Base-by-base conservation (phyloP, 2,329 filamentous ascomycete genomes). In the Stemphylium lycopersici region DNA sequence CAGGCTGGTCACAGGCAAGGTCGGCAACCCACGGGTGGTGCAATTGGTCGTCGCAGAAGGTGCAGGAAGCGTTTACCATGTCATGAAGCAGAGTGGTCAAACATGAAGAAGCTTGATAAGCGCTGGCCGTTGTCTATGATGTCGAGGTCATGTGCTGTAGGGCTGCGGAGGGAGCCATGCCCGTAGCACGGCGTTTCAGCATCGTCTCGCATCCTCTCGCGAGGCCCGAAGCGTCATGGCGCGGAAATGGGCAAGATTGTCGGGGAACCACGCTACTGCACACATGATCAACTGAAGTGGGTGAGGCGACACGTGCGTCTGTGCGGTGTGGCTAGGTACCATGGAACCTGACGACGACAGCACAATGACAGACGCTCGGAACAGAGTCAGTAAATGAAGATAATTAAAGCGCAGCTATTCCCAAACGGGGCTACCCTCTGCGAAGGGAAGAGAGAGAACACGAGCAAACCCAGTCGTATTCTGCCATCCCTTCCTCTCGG, bases 161-260 rank as follows among this genome's bases (percentile, higher is more conserved):
- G 31, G 48, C 46, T 59, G 56, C 57, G 64, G 63, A 63, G 56
- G 42, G 47, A 36, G 54, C 51, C 36, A 15, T 40, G 49, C 42
- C 42, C 62, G 68, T 66, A 37, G 58, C 63, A 55, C 20, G 15
- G 42, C 29, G 71, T 74, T 74, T 74, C 70, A 72, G 42, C 39
- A 44, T n/a, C 56, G 70, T 73, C 67, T 70, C 71, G 68, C 58
- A 53, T 36, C 13, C 36, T 22, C 11, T 16, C 50, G 42, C 45
- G 33, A 46, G 48, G 34, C 37, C 46, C 47, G 31, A 59, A 55
- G 53, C 36, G 55, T 39, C 40, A 39, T 56, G 51, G 40, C 34
- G 46, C 50, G 47, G 39, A 50, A 24, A 36, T 11, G 44, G 38
- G 15, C 33, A 31, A 31, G 43, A 24, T 32, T 31, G 45, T 33